Base-by-base conservation (phyloP, 2,329 filamentous ascomycete genomes). In the Monosporascus sp. region DNA sequence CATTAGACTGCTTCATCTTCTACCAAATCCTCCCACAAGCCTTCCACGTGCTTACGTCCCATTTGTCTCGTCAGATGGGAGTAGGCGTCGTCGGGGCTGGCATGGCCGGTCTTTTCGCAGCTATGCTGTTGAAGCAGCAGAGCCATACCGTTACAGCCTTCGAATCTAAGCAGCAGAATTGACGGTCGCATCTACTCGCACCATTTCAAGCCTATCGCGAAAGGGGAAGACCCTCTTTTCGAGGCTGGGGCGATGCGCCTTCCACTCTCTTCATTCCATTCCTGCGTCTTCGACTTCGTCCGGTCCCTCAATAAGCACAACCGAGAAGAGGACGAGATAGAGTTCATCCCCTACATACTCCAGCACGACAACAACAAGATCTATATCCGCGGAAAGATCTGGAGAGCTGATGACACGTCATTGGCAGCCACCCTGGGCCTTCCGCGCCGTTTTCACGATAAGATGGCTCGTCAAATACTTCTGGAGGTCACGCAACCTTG, bases 201-300 rank as follows among this genome's bases (percentile, higher is more conserved):
- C 20, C 24, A 46, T 11, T 56, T 56, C 46, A 51, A 35, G 15
- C 43, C 53, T 14, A 48, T 55, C 14, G 24, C 51, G 15, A n/a
- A 49, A 35, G 22, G 40, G 28, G 51, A 53, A 11, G 44, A 56
- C 24, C 28, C 50, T 15, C 56, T 56, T 28, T 58, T 55, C 52
- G 56, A 57, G 18, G 56, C 55, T 14, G 56, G 56, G 3, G 56
- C 56, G 2, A 58, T 58, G 54, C 54, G 54, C 3, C 53, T 56
- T 7, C 54, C 54, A 14, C 41, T 37, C n/a, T 56, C 54, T 4
- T 38, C 46, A 2, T 37, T 58, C 7, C 56, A 58, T 17, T 41
- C 37, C 7, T 38, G 43, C 4, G 54, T 57, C 38, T 58, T 55
- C 24, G 50, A 53, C 26, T 37, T 58, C 7, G 40, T 58, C 8